Percentiles rank a stretch among this genome's conserved stretches.
These are phyloP conservation scores for Stygiomarasmius scandens DNA, from an alignment of 1,284 basidiomycete genomes.

Conservation along the genomic window DNA sequence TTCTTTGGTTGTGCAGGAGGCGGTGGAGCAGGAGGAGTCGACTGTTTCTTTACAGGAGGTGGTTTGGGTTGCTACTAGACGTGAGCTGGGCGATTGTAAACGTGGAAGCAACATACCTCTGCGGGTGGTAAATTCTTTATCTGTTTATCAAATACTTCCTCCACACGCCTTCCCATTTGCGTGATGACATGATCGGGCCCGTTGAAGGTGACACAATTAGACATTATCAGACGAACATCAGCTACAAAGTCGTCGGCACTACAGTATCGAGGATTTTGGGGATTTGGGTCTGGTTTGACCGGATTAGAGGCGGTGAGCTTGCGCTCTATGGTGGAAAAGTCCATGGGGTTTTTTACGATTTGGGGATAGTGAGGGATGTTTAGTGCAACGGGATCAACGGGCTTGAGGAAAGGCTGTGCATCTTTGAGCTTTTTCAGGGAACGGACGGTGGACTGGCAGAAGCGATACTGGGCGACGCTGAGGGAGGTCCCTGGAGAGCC, in stretches of 20 bases:
- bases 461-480: constrained; percentile 75
- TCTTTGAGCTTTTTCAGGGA: constrained; percentile 89
- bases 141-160: constrained; percentile 87
- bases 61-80: constrained; percentile 48
- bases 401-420: constrained; percentile 78
- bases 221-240: constrained; percentile 87
- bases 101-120: constrained; percentile 57
- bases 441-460: constrained; percentile 79
- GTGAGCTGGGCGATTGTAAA: constrained; percentile 18
- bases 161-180: constrained; percentile 78
- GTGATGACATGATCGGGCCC: constrained; percentile 86
- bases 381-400: constrained; percentile 90
- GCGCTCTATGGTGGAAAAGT: constrained; percentile 91
- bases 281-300: constrained; percentile 70
- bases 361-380: constrained; percentile 90
- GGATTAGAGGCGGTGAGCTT: constrained; percentile 84
- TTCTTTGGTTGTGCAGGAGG: constrained; percentile 45
- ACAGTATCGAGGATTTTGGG: constrained; percentile 71
- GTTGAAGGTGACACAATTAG: constrained; percentile 92
- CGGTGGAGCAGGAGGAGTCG: constrained; percentile 37
- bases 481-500: constrained; percentile 44
- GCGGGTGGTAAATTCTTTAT: constrained; percentile 82
- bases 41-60: constrained; percentile 53
- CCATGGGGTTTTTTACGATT: constrained; percentile 93
- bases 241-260: constrained; percentile 77